A percentile compares a stretch with the other conserved stretches of the same genome.
Evolutionary conservation across 345 rosid genomes (phyloP).

Genomic region (Xanthoceras sorbifolium): DNA sequence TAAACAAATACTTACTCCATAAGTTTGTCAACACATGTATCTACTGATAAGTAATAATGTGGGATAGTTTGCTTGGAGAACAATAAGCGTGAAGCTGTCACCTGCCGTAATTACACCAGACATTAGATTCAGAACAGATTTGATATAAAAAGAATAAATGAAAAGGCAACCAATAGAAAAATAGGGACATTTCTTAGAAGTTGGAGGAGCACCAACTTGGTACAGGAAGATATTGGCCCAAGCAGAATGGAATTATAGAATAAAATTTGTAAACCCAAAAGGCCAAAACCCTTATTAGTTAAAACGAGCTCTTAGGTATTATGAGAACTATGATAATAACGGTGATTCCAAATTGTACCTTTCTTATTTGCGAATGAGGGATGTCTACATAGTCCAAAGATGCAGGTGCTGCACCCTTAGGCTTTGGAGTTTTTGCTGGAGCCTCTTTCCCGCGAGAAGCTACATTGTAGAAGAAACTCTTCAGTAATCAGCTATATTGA

Average conservation of each 20-base stretch:
- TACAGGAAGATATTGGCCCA: not conserved
- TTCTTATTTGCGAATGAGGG: conserved; percentile 93
- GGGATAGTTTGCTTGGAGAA: conserved; percentile 97
- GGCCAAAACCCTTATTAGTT: not conserved
- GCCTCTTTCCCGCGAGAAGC: conserved; percentile 76
- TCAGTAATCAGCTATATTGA: conserved; percentile 17
- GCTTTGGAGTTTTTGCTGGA: conserved; percentile 53
- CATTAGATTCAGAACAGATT: conserved; percentile 18
- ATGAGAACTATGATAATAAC: not conserved
- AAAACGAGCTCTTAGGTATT: not conserved
- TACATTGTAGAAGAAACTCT: conserved; percentile 32
- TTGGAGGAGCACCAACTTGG: not conserved
- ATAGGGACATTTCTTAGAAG: not conserved
- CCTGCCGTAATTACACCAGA: conserved; percentile 45
- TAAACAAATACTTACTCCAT: conserved; percentile 59
- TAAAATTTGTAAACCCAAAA: not conserved
- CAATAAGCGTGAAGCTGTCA: conserved; percentile 89
- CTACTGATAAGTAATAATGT: conserved; percentile 92
- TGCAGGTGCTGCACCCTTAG: conserved; percentile 46
- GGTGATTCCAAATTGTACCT: conserved; percentile 44
- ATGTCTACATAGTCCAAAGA: conserved; percentile 81
- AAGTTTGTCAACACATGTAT: conserved; percentile 91
- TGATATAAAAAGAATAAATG: not conserved
- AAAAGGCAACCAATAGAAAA: not conserved
- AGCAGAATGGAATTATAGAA: not conserved